Evolutionary conservation across 192 early-diverging fungal species (phyloP).

Genomic region (Spizellomyces punctatus): DNA sequence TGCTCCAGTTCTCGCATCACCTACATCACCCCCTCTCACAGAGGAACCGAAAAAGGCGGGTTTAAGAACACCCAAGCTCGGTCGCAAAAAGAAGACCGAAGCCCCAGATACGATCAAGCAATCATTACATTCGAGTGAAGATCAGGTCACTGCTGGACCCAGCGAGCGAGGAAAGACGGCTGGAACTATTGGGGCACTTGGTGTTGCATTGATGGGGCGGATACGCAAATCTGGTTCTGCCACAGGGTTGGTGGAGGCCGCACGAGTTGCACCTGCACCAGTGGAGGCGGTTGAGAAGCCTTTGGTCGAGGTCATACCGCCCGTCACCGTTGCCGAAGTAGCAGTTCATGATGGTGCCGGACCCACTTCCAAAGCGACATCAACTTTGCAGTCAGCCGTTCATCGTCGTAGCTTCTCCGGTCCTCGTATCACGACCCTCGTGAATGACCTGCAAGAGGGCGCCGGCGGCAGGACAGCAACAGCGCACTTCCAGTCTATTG

Average conservation of each 20-base stretch:
- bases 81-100: neutral
- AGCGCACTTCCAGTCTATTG: slow-evolving; percentile 36
- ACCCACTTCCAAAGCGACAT: neutral
- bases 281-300: slow-evolving; percentile 6
- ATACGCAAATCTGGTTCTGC: neutral
- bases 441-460: slow-evolving; percentile 16
- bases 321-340: neutral
- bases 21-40: neutral
- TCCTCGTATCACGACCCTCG: slow-evolving; percentile 19
- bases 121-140: neutral
- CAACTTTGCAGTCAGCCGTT: neutral
- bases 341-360: slow-evolving; percentile 4
- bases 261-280: neutral
- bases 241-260: neutral
- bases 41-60: neutral
- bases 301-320: neutral
- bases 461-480: neutral
- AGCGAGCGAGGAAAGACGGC: neutral
- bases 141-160: neutral
- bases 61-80: neutral
- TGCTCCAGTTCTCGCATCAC: neutral
- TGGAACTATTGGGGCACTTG: neutral
- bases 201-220: neutral
- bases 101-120: no score
- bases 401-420: slow-evolving; percentile 19